These are phyloP conservation scores for Talaromyces marneffei DNA, from an alignment of 2,329 filamentous ascomycete genomes.

Conservation along the genomic window DNA sequence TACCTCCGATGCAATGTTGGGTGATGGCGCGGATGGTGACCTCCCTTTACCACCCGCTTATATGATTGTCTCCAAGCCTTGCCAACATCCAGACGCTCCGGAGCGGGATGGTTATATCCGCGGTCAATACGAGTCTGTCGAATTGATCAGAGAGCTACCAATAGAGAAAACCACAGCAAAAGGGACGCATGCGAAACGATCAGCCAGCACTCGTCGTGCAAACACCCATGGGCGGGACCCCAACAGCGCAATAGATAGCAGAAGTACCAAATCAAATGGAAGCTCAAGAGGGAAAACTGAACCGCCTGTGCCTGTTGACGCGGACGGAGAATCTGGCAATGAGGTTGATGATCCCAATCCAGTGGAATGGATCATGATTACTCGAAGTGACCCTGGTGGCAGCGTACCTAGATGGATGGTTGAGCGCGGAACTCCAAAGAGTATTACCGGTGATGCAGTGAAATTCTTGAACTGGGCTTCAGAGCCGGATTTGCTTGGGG, in stretches of 20 bases:
- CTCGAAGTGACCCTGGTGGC: constrained; percentile 79
- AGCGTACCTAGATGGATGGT: constrained; percentile 86
- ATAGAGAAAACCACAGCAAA: background rate
- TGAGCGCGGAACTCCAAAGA: constrained; percentile 77
- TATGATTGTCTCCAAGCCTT: constrained; percentile 83
- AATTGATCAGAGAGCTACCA: constrained; percentile 75
- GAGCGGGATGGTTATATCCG: constrained; percentile 68
- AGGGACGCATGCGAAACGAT: background rate
- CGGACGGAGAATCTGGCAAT: constrained; percentile 20
- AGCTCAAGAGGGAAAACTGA: constrained; percentile 32
- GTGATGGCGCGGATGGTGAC: constrained; percentile 25
- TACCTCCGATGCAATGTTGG: constrained; percentile 49
- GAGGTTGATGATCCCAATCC: constrained; percentile 44
- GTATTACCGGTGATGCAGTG: constrained; percentile 70
- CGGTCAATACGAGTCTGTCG: constrained; percentile 84
- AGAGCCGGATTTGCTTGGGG: constrained; percentile 29
- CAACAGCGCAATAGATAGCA: constrained; percentile 1
- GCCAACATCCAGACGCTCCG: constrained; percentile 67
- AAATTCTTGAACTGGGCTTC: constrained; percentile 79
- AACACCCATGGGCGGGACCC: background rate
- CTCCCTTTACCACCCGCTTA: constrained; percentile 57
- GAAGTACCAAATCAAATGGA: constrained; percentile 17
- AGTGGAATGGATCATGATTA: constrained; percentile 91
- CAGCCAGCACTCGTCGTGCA: background rate
- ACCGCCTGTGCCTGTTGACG: constrained; percentile 35